Evolutionary conservation across 2,329 filamentous ascomycete species (phyloP).

Genomic region (Fusarium veterinarium): DNA sequence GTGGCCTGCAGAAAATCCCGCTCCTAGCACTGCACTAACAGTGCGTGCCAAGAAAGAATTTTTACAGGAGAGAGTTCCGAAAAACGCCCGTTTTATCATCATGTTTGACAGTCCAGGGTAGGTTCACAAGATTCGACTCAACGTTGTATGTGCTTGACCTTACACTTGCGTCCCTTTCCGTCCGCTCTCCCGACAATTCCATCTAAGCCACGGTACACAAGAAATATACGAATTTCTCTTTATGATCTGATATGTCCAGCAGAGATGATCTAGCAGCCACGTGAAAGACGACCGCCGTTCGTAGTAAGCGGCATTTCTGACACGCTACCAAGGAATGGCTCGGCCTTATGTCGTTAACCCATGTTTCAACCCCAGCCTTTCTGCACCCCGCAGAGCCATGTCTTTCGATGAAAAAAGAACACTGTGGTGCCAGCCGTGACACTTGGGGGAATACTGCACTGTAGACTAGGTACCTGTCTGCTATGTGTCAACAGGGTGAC

Average conservation of each 20-base stretch:
- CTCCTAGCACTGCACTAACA: too few species aligned
- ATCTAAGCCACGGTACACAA: not conserved
- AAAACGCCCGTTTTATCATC: not conserved
- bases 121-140: not conserved
- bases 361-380: constrained; percentile 14
- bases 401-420: not conserved
- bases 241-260: not conserved
- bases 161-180: not conserved
- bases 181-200: constrained; percentile 1
- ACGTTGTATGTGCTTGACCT: not conserved
- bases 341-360: constrained; percentile 2
- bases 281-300: not conserved
- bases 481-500: not conserved
- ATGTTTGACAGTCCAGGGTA: not conserved
- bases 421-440: not conserved
- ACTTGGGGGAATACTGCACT: not conserved
- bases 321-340: not conserved
- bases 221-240: not conserved
- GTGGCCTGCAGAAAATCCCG: too few species aligned
- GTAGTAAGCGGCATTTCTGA: constrained; percentile 4
- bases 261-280: not conserved
- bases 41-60: too few species aligned
- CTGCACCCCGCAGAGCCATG: constrained; percentile 30
- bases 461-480: not conserved
- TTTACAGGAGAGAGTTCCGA: too few species aligned